Percentiles rank a stretch among this genome's conserved stretches.
These are phyloP conservation scores for Limnomonas spitsbergensis DNA, from an alignment of 139 green algal genomes.

Conservation along the genomic window DNA sequence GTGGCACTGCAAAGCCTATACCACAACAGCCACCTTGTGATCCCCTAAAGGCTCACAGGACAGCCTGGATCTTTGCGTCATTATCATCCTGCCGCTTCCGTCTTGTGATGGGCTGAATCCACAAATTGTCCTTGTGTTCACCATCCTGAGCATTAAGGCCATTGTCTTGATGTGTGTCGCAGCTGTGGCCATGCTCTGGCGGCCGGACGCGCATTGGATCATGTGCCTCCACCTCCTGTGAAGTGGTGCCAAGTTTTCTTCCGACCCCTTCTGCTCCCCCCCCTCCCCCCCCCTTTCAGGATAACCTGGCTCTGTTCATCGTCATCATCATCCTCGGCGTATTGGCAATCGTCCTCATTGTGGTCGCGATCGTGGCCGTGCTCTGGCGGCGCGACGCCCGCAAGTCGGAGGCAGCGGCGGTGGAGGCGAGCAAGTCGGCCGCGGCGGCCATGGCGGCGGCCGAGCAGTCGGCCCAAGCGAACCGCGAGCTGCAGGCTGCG, in stretches of 20 bases:
- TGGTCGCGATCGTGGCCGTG: neutral
- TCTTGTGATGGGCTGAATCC: no score
- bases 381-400: neutral
- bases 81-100: no score
- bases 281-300: neutral
- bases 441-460: neutral
- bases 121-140: neutral
- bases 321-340: conserved; percentile 22
- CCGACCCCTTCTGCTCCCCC: neutral
- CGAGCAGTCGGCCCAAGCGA: neutral
- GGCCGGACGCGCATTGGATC: no score
- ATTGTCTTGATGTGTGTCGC: neutral
- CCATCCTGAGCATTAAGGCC: neutral
- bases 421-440: neutral
- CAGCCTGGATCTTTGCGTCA: no score
- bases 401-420: neutral
- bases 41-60: no score
- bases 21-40: no score
- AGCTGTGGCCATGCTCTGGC: neutral
- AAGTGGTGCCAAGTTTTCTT: neutral
- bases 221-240: neutral
- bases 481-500: neutral
- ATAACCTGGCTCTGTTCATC: conserved; percentile 20
- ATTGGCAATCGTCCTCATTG: conserved; percentile 2
- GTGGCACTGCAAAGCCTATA: no score